A percentile compares a stretch with the other conserved stretches of the same genome.
phyloP scores from a whole-genome alignment of 768 basidiomycete genomes.

The Lyophyllum decastes region DNA sequence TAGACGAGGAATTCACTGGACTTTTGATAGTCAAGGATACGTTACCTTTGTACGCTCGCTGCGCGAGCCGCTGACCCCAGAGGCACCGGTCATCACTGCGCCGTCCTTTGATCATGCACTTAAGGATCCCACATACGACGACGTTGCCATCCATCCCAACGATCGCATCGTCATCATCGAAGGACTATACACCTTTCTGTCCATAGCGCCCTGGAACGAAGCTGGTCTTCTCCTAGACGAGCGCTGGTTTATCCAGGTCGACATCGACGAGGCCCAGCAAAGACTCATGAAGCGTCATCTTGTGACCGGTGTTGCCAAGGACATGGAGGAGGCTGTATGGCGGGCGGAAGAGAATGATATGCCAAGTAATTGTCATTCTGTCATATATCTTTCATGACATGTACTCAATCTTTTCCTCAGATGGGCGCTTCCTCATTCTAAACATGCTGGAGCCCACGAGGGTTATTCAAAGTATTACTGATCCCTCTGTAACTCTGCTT shows the following conservation, averaged over 20 bases:
- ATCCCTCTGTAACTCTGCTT: background rate
- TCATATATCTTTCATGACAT: background rate
- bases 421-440: conserved; percentile 44
- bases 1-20: conserved; percentile 88
- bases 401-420: conserved; percentile 22
- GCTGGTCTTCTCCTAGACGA: conserved; percentile 73
- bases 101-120: conserved; percentile 87
- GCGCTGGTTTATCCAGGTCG: conserved; percentile 71
- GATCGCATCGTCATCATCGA: conserved; percentile 87
- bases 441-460: conserved; percentile 49
- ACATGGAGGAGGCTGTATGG: conserved; percentile 63
- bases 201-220: conserved; percentile 70
- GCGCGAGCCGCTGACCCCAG: conserved; percentile 33
- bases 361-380: conserved; percentile 52
- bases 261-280: conserved; percentile 51
- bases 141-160: conserved; percentile 53
- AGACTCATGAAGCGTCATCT: conserved; percentile 76
- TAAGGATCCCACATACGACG: conserved; percentile 78
- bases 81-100: conserved; percentile 48
- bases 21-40: conserved; percentile 80
- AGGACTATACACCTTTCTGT: conserved; percentile 84
- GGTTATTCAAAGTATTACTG: conserved; percentile 34
- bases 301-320: conserved; percentile 70
- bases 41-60: conserved; percentile 64
- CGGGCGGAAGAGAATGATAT: conserved; percentile 79